Conservation (phyloP, 192 early-diverging fungal genomes). For the Podila epicladia region DNA sequence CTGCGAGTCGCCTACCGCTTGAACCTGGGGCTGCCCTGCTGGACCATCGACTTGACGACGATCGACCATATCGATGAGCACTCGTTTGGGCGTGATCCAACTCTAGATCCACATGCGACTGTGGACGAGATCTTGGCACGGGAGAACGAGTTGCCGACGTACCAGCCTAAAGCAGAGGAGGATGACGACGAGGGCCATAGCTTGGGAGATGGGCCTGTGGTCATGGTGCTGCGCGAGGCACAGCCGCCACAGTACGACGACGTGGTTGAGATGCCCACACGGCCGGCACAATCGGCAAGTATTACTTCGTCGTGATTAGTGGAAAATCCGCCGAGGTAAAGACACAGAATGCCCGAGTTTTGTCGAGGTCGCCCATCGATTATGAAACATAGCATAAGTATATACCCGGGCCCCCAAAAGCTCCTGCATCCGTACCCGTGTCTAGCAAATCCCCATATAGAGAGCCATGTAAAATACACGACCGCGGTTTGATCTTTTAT, state of each 20-base stretch:
- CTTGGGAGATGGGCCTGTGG: background rate
- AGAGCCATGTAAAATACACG: too few relatives aligned
- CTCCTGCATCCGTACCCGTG: too few relatives aligned
- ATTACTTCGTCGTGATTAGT: background rate
- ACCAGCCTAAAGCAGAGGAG: slow-evolving; percentile 19
- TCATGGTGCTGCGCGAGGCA: slow-evolving; percentile 14
- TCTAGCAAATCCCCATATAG: too few relatives aligned
- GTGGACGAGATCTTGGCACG: slow-evolving; percentile 30
- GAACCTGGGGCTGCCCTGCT: slow-evolving; percentile 28
- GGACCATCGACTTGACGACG: slow-evolving; percentile 30
- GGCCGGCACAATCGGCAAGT: background rate
- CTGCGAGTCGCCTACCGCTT: slow-evolving; percentile 14
- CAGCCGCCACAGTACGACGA: slow-evolving; percentile 39
- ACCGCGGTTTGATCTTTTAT: background rate
- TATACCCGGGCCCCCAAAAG: too few relatives aligned
- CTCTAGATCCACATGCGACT: slow-evolving; percentile 30
- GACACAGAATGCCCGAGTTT: background rate
- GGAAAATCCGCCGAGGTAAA: background rate
- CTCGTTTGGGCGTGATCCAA: slow-evolving; percentile 40
- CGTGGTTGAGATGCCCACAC: slow-evolving; percentile 5
- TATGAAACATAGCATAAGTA: too few relatives aligned
- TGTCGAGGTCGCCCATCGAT: too few relatives aligned
- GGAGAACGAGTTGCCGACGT: slow-evolving; percentile 39
- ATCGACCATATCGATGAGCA: slow-evolving; percentile 40
- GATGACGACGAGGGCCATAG: background rate